Evolutionary conservation across 1,284 basidiomycete genomes (phyloP), one percentile per base, ranked within the genome.

Genomic region (Apiotrichum mycotoxinovorans): DNA sequence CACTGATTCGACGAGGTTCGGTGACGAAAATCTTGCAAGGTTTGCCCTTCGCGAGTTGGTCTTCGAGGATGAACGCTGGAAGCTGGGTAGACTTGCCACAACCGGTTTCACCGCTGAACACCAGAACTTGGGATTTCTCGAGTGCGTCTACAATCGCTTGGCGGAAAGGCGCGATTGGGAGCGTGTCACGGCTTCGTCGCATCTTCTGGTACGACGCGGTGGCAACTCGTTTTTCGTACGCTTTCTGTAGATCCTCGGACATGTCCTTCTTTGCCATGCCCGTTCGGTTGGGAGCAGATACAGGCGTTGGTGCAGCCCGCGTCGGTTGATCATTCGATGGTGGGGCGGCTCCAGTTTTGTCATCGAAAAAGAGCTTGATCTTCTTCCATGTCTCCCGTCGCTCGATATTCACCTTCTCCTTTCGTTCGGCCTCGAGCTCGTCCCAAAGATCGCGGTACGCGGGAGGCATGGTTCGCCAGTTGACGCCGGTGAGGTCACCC

Each of bases 1-100:
- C 95, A 56, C 93, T 96, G 67, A 99, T 99, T 55, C 95, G 86
- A 26, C 96, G 83, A 1, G 96, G 96, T 68, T 99, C 95, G 3
- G 95, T 98, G 63, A 94, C 96, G 68, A 87, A 92, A 65, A 99
- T 91, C 75, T 89, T 95, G 80, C 93, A 97, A 50, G 85, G 83
- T 65, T 83, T 83, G 20, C 94, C 95, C 57, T 83, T 83, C 7
- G 86, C 83, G 18, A 98, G 83, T 52, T 90, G 86, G 70, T 96
- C 85, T 74, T 99, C 96, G 11, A 99, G 82, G 59, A 98, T 89
- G 79, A 92, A 98, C 0, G 90, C 83, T 1, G 96, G 96, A 4
- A 98, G 84, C 79, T 98, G 96, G 0, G 96, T 98, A 1, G 94
- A 97, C 79, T 99, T 99, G 17, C 95, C 96, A 69, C 92, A 99